Evolutionary conservation across 805 yeast species (phyloP).

Genomic region (Kregervanrija pseudodelftensis): DNA sequence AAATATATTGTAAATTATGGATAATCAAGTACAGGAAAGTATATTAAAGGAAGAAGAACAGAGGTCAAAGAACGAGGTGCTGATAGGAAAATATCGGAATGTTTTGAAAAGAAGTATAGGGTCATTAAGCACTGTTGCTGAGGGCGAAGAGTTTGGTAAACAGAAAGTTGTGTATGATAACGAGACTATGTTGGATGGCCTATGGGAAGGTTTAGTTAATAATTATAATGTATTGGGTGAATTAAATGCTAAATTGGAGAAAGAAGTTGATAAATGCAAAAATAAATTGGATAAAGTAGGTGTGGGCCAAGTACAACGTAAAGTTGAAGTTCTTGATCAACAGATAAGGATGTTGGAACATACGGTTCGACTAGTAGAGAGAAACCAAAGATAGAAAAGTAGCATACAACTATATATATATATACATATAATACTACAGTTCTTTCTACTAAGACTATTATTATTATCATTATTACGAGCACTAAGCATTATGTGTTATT

Average conservation of each 20-base stretch:
- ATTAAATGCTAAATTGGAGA: constrained; percentile 4
- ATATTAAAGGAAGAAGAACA: constrained; percentile 6
- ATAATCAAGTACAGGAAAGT: constrained; percentile 2
- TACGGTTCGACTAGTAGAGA: constrained; percentile 35
- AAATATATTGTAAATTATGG: constrained; percentile 1
- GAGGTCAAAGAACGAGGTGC: constrained; percentile 1
- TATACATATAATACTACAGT: not conserved
- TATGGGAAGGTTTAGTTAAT: constrained; percentile 13
- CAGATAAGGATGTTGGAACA: constrained; percentile 64
- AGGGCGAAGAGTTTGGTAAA: constrained; percentile 3
- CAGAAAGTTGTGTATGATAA: constrained; percentile 20
- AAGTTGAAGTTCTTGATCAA: constrained; percentile 66
- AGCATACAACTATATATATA: not conserved
- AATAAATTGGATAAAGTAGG: constrained; percentile 8
- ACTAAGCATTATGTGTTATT: no score
- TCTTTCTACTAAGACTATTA: no score
- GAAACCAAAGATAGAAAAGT: constrained; percentile 6
- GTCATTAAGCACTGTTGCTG: not conserved
- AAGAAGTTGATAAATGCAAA: constrained; percentile 5
- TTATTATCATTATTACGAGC: no score
- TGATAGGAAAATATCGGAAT: constrained; percentile 3
- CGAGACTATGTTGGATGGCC: constrained; percentile 20
- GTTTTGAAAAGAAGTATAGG: constrained; percentile 4
- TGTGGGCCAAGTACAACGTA: constrained; percentile 32
- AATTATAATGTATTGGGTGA: constrained; percentile 12